These are phyloP conservation scores for Rhodotorula sp. DNA, from an alignment of 1,284 basidiomycete species.

Conservation along the genomic window DNA sequence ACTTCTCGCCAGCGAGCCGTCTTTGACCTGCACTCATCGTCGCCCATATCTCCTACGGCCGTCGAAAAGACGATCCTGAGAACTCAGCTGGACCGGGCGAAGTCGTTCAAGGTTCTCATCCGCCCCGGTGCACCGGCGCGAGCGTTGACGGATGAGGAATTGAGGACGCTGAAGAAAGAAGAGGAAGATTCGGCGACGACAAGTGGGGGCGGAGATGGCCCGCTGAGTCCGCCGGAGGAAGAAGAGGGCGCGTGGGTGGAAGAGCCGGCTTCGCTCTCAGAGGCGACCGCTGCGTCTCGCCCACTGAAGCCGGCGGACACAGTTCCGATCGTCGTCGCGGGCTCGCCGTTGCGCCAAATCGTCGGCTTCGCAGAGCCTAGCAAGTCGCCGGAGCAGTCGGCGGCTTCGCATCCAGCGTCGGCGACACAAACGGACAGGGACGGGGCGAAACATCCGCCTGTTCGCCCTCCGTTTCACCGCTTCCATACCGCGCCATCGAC, in stretches of 20 bases:
- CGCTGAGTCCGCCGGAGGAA: not conserved
- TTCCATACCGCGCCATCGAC: not conserved
- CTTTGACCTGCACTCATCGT: conserved; percentile 10
- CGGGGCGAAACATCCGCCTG: not conserved
- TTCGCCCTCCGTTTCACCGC: not conserved
- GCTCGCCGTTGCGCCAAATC: not conserved
- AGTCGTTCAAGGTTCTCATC: not conserved
- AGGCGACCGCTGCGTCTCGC: too few species aligned
- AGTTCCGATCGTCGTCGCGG: not conserved
- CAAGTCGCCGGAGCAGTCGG: too few species aligned
- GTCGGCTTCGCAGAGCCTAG: too few species aligned
- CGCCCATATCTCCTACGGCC: conserved; percentile 1
- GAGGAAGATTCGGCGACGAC: not conserved
- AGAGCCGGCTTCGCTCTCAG: too few species aligned
- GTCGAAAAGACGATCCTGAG: conserved; percentile 9
- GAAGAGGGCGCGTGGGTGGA: not conserved
- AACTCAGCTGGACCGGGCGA: conserved; percentile 6
- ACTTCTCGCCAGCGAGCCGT: not conserved
- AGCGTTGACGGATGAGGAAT: not conserved
- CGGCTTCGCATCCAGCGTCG: too few species aligned
- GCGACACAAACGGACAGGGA: too few species aligned
- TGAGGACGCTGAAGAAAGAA: not conserved
- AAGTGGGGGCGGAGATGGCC: not conserved
- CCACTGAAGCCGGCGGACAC: not conserved
- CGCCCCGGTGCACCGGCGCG: conserved; percentile 7